Base-by-base conservation (phyloP, 2,329 filamentous ascomycete genomes). In the Meredithiella fracta region DNA sequence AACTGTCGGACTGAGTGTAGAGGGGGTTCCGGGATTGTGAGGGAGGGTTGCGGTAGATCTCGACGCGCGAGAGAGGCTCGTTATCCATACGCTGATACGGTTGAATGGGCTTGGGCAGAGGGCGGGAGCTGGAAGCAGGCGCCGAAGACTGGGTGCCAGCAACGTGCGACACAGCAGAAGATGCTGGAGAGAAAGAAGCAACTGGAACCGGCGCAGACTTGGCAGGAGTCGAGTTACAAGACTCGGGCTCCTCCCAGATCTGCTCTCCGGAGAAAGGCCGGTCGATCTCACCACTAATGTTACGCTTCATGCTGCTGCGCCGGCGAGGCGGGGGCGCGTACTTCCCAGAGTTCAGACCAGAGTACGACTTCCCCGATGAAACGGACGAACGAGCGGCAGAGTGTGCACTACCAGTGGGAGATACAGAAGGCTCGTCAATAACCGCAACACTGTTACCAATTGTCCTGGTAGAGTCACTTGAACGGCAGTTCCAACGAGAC, bases 211-310 rank as follows among this genome's bases (percentile, higher is more conserved):
- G 34, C 3, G 54, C 22, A 22, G 57, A 40, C n/a, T 56, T 56
- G 17, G 51, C 50, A 61, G 67, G 20, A 63, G 53, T 11, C 9
- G 56, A 51, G 15, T 42, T 54, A 14, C 54, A 51, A 47, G 66
- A 73, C 63, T 85, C 80, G 1, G 87, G 85, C 65, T 96, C 91
- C 67, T 96, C 90, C 74, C 88, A 96, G 59, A 96, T 90, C 64
- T 86, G 82, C 65, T 89, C 84, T 34, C 82, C 79, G 1, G 82
- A 83, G 65, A 87, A 89, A 1, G 81, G 77, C 55, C 74, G 78
- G 61, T 77, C 72, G 58, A 82, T 69, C 63, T 85, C 81, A 20
- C 82, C 83, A 64, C 83, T 88, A 63, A 82, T 76, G 61, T 85
- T 85, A 59, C 85, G 76, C 67, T 78, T 82, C 63, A 79, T 73